These are phyloP conservation scores for Hemisphaericaspora subhashii DNA, from an alignment of 1,139 yeast genomes.

Conservation along the genomic window DNA sequence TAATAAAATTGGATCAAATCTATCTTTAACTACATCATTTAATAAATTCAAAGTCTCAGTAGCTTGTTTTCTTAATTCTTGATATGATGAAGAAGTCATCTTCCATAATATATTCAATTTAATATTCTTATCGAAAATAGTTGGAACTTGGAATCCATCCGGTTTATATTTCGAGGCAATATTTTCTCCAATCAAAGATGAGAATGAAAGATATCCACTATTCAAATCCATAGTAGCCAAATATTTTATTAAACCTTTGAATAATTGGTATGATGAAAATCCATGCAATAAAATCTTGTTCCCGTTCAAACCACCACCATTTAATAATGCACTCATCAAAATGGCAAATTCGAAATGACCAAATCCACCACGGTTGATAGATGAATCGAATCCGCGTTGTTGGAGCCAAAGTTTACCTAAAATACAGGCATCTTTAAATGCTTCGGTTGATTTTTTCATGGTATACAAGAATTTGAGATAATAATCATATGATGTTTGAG, in stretches of 20 bases:
- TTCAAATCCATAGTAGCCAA: constrained; percentile 75
- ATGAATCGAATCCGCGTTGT: constrained; percentile 78
- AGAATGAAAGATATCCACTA: constrained; percentile 66
- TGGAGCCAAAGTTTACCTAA: constrained; percentile 87
- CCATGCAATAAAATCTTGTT: constrained; percentile 79
- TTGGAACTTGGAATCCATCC: constrained; percentile 67
- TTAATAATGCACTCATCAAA: constrained; percentile 74
- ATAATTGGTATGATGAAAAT: constrained; percentile 87
- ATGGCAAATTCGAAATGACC: constrained; percentile 90
- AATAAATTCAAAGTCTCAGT: constrained; percentile 64
- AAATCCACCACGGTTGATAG: constrained; percentile 71
- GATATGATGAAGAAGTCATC: constrained; percentile 71
- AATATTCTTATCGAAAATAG: constrained; percentile 72
- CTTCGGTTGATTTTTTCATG: constrained; percentile 71
- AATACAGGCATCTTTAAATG: constrained; percentile 86
- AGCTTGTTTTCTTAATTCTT: constrained; percentile 63
- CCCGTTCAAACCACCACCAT: constrained; percentile 81
- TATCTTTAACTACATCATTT: constrained; percentile 78
- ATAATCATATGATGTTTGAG: constrained; percentile 66
- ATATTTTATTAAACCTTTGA: constrained; percentile 82
- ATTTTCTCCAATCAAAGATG: constrained; percentile 55
- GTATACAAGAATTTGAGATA: constrained; percentile 76
- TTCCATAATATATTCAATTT: constrained; percentile 81
- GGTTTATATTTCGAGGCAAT: constrained; percentile 51
- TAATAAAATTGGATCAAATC: constrained; percentile 83